phyloP scores from a whole-genome alignment of 805 yeast genomes.

The Tetrapisispora taiwanensis region DNA sequence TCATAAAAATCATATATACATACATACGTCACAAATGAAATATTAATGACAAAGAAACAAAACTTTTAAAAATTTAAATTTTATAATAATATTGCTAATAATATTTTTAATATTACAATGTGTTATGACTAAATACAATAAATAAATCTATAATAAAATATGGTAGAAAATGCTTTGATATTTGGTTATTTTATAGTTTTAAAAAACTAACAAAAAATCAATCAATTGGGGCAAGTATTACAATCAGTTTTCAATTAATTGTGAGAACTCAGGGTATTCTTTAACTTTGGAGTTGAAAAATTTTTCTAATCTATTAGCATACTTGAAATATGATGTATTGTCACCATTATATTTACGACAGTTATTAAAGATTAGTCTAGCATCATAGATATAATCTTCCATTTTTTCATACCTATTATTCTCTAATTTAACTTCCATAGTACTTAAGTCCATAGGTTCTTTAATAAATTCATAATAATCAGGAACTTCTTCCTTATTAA shows the following conservation, averaged over 20 bases:
- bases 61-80: neutral
- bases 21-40: neutral
- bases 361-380: constrained; percentile 75
- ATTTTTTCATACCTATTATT: constrained; percentile 83
- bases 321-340: constrained; percentile 87
- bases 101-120: neutral
- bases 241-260: constrained; percentile 46
- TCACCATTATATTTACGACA: constrained; percentile 91
- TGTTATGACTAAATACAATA: neutral
- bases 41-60: neutral
- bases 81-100: too few species aligned
- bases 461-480: constrained; percentile 94
- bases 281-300: constrained; percentile 71
- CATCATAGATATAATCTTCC: constrained; percentile 86
- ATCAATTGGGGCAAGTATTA: too few species aligned
- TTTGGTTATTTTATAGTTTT: too few species aligned
- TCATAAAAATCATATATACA: constrained; percentile 2
- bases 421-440: constrained; percentile 90
- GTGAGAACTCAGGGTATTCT: constrained; percentile 88
- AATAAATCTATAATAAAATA: neutral
- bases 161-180: neutral
- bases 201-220: too few species aligned
- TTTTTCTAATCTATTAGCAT: constrained; percentile 89
- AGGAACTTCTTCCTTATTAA: constrained; percentile 85
- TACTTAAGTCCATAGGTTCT: constrained; percentile 95